A percentile compares a stretch with the other conserved stretches of the same genome.
phyloP scores from a whole-genome alignment of 352 stramenopile species.

The Pythium grandisporangium region DNA sequence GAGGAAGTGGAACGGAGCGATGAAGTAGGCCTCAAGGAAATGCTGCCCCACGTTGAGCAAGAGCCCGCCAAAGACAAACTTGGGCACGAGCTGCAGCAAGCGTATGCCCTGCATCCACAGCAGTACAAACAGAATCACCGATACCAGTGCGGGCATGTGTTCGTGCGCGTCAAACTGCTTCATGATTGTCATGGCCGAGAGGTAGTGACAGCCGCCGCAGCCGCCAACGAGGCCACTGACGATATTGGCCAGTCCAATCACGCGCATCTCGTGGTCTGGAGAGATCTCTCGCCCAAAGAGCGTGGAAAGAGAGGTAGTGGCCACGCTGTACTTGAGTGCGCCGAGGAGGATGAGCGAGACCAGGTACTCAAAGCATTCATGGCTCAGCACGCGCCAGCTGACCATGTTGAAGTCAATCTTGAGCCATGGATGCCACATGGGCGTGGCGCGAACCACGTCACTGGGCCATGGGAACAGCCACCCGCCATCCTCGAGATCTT shows the following conservation, averaged over 20 bases:
- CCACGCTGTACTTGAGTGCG: constrained; percentile 74
- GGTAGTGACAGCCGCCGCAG: constrained; percentile 69
- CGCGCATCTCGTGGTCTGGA: constrained; percentile 69
- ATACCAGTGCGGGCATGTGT: constrained; percentile 64
- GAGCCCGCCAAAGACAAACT: constrained; percentile 76
- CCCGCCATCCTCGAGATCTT: constrained; percentile 14
- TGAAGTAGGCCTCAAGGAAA: constrained; percentile 71
- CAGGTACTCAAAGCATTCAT: constrained; percentile 53
- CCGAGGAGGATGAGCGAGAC: constrained; percentile 67
- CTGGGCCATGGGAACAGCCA: constrained; percentile 70
- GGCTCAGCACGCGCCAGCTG: constrained; percentile 42
- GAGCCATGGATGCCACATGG: constrained; percentile 72
- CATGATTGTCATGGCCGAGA: constrained; percentile 81
- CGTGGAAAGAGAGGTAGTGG: constrained; percentile 70
- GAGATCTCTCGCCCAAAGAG: constrained; percentile 74
- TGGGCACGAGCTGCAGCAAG: constrained; percentile 63
- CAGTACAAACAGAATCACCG: constrained; percentile 32
- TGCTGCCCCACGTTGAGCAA: constrained; percentile 68
- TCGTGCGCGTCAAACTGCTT: constrained; percentile 78
- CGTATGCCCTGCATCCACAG: constrained; percentile 63
- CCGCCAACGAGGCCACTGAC: constrained; percentile 50
- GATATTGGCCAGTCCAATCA: constrained; percentile 72
- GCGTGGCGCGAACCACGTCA: constrained; percentile 47
- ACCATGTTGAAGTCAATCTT: constrained; percentile 55
- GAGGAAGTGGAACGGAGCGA: constrained; percentile 64